These are phyloP conservation scores for Paecilomyces dactylethromorphus DNA, from an alignment of 2,329 filamentous ascomycete species.

Conservation along the genomic window DNA sequence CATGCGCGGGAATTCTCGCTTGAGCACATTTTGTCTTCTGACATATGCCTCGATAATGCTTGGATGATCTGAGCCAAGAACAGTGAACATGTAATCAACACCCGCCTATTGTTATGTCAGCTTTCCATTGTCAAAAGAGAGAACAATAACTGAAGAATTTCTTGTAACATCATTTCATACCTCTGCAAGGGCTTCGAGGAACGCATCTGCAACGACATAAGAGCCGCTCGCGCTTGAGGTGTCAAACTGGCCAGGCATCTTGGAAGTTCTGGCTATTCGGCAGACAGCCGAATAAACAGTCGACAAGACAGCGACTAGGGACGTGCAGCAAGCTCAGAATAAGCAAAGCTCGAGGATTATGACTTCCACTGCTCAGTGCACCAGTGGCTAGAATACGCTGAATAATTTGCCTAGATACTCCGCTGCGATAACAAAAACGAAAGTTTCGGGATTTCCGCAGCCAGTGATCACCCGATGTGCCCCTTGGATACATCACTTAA, in stretches of 20 bases:
- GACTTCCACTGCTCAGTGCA: not conserved
- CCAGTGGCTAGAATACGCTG: not conserved
- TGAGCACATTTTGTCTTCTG: conserved; percentile 7
- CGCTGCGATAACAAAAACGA: not conserved
- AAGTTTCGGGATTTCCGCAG: not conserved
- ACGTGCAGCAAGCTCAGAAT: not conserved
- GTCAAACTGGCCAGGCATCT: not conserved
- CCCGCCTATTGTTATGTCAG: conserved; percentile 5
- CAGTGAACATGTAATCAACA: conserved; percentile 11
- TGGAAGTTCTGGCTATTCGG: not conserved
- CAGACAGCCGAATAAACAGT: not conserved
- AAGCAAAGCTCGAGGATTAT: not conserved
- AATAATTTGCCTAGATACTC: not conserved
- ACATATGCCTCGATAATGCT: conserved; percentile 13
- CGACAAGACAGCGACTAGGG: not conserved
- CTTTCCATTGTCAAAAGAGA: conserved; percentile 1
- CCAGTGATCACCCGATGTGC: not conserved
- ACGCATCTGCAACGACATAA: conserved; percentile 10
- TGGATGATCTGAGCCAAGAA: conserved; percentile 11
- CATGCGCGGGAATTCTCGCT: conserved; percentile 10
- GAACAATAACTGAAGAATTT: not conserved
- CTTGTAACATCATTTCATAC: conserved; percentile 2
- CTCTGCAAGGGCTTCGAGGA: conserved; percentile 11
- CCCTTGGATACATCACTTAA: not conserved
- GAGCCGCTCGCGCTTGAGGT: conserved; percentile 1